A percentile compares a stretch with the other conserved stretches of the same genome.
Conservation (phyloP, 371 early-diverging fungal genomes). For the Syncephalis fuscata region DNA sequence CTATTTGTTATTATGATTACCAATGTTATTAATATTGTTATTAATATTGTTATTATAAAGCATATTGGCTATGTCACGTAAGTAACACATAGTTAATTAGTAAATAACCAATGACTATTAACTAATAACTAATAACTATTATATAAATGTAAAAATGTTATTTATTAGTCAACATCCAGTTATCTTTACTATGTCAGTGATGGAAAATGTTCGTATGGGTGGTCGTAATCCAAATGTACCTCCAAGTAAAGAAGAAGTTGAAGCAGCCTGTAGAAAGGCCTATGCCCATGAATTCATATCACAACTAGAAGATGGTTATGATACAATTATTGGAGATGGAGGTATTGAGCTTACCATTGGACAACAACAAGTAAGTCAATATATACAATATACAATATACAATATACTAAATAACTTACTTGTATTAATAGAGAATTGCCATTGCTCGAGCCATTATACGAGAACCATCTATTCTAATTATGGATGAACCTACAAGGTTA, state of each 20-base stretch:
- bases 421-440: slow-evolving; percentile 27
- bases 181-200: slow-evolving; percentile 60
- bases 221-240: slow-evolving; percentile 4
- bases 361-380: slow-evolving; percentile 19
- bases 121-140: too few relatives aligned
- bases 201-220: slow-evolving; percentile 61
- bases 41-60: too few relatives aligned
- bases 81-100: too few relatives aligned
- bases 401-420: too few relatives aligned
- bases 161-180: slow-evolving; percentile 78
- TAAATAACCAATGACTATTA: too few relatives aligned
- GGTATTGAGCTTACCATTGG: slow-evolving; percentile 42
- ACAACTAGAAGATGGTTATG: slow-evolving; percentile 39
- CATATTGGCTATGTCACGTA: too few relatives aligned
- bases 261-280: slow-evolving; percentile 26
- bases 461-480: background rate
- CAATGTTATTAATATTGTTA: too few relatives aligned
- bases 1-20: too few relatives aligned
- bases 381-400: too few relatives aligned
- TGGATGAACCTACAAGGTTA: background rate
- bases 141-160: too few relatives aligned
- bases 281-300: slow-evolving; percentile 53
- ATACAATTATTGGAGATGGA: slow-evolving; percentile 55
- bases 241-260: slow-evolving; percentile 27
- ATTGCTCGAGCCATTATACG: slow-evolving; percentile 34